Percentiles rank a stretch among this genome's conserved stretches.
Evolutionary conservation across 2,329 filamentous ascomycete species (phyloP).

Genomic region (Pseudodiploospora longispora): DNA sequence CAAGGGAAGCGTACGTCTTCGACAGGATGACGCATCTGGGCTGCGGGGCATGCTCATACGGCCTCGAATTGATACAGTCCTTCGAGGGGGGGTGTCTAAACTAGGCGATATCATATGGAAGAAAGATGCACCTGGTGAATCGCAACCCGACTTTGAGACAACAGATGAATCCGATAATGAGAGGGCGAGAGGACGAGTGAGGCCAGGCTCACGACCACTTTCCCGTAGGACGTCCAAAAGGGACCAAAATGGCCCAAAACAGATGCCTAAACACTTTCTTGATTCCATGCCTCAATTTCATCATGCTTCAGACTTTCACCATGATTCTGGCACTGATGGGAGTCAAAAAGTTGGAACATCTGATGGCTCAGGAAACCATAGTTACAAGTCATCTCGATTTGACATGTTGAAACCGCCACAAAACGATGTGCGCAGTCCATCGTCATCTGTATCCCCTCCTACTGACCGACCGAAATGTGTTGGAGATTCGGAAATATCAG

Average conservation of each 20-base stretch:
- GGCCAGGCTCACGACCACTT: slow-evolving; percentile 25
- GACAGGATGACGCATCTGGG: slow-evolving; percentile 23
- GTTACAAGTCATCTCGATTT: slow-evolving; percentile 35
- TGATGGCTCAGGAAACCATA: slow-evolving; percentile 10
- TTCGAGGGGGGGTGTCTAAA: slow-evolving; percentile 51
- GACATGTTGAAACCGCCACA: slow-evolving; percentile 41
- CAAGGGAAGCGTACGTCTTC: slow-evolving; percentile 40
- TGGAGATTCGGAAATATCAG: slow-evolving; percentile 29
- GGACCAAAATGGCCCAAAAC: slow-evolving; percentile 21
- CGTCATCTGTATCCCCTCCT: slow-evolving; percentile 29
- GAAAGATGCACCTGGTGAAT: slow-evolving; percentile 33
- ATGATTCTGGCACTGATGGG: slow-evolving; percentile 9
- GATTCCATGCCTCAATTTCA: slow-evolving; percentile 45
- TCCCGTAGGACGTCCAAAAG: slow-evolving; percentile 27
- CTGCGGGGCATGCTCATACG: slow-evolving; percentile 68
- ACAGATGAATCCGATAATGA: slow-evolving; percentile 44
- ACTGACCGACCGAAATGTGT: slow-evolving; percentile 10
- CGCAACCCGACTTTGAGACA: slow-evolving; percentile 30
- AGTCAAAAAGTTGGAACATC: slow-evolving; percentile 12
- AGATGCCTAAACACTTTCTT: slow-evolving; percentile 37
- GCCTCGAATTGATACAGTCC: slow-evolving; percentile 62
- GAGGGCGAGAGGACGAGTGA: slow-evolving; percentile 29
- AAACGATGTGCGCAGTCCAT: slow-evolving; percentile 38
- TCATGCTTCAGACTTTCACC: slow-evolving; percentile 21
- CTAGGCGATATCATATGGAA: slow-evolving; percentile 51